A percentile compares a stretch with the other conserved stretches of the same genome.
Conservation (phyloP, 2,329 filamentous ascomycete species). For the Orbilia javanica region DNA sequence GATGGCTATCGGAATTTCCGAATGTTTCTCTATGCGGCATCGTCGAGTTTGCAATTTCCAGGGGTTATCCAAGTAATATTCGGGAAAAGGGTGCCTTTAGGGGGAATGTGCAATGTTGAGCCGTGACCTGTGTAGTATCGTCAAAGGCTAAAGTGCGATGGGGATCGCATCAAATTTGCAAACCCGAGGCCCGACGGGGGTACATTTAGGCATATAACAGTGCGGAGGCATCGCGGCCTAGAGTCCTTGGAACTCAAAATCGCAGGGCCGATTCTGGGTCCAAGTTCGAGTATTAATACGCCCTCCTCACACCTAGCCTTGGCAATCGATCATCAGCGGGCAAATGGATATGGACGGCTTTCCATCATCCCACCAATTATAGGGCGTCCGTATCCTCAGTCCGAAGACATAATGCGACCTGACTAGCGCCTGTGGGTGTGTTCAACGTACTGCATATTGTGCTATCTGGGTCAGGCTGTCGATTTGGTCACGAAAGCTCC, state of each 20-base stretch:
- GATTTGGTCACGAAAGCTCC: no score
- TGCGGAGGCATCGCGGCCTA: background rate
- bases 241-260: background rate
- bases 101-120: background rate
- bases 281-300: conserved; percentile 25
- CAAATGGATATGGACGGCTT: conserved; percentile 22
- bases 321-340: conserved; percentile 5
- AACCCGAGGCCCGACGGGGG: no score
- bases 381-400: background rate
- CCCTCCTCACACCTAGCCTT: conserved; percentile 13
- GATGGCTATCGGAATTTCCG: conserved; percentile 34
- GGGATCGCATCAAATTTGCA: no score
- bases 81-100: conserved; percentile 5
- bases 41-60: background rate
- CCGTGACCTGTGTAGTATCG: no score
- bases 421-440: no score
- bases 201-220: conserved; percentile 30
- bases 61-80: conserved; percentile 3
- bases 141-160: conserved; percentile 32
- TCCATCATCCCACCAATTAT: conserved; percentile 6
- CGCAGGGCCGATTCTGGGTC: background rate
- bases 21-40: background rate
- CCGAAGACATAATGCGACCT: no score
- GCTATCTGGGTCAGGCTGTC: no score
- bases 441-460: no score